phyloP scores from a whole-genome alignment of 2,329 filamentous ascomycete genomes.

The Pseudogymnoascus sp. region DNA sequence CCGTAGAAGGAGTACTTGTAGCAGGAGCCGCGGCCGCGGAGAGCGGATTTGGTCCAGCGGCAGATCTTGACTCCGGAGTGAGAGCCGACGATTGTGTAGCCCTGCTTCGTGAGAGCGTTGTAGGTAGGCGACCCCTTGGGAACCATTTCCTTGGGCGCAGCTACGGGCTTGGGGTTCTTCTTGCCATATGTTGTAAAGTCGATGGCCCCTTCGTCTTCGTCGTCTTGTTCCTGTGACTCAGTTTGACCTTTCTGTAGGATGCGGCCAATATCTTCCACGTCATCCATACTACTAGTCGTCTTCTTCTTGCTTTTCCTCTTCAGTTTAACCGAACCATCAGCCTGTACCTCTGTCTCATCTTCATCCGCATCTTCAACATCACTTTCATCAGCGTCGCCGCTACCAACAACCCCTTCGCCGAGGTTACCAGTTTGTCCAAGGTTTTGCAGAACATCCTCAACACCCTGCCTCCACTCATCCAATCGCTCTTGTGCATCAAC shows the following conservation, averaged over 20 bases:
- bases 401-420: slow-evolving; percentile 63
- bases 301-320: slow-evolving; percentile 35
- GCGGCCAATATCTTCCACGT: slow-evolving; percentile 75
- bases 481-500: slow-evolving; percentile 59
- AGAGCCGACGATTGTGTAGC: slow-evolving; percentile 88
- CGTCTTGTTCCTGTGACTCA: slow-evolving; percentile 23
- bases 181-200: slow-evolving; percentile 75
- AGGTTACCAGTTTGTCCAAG: slow-evolving; percentile 52
- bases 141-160: slow-evolving; percentile 78
- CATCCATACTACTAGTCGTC: slow-evolving; percentile 49
- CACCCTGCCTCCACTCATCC: slow-evolving; percentile 68
- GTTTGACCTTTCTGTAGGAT: slow-evolving; percentile 45
- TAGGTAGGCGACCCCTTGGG: slow-evolving; percentile 85
- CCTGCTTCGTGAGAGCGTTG: slow-evolving; percentile 84
- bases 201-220: slow-evolving; percentile 51
- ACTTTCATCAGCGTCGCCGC: slow-evolving; percentile 73
- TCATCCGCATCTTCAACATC: slow-evolving; percentile 80
- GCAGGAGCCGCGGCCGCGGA: slow-evolving; percentile 86
- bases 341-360: slow-evolving; percentile 75
- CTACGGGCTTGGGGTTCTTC: slow-evolving; percentile 33
- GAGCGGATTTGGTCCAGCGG: slow-evolving; percentile 94
- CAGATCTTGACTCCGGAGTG: slow-evolving; percentile 97
- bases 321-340: slow-evolving; percentile 45
- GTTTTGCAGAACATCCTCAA: slow-evolving; percentile 61
- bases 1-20: slow-evolving; percentile 99